Evolutionary conservation across 192 early-diverging fungal genomes (phyloP).

Genomic region (Coemansia sp.): DNA sequence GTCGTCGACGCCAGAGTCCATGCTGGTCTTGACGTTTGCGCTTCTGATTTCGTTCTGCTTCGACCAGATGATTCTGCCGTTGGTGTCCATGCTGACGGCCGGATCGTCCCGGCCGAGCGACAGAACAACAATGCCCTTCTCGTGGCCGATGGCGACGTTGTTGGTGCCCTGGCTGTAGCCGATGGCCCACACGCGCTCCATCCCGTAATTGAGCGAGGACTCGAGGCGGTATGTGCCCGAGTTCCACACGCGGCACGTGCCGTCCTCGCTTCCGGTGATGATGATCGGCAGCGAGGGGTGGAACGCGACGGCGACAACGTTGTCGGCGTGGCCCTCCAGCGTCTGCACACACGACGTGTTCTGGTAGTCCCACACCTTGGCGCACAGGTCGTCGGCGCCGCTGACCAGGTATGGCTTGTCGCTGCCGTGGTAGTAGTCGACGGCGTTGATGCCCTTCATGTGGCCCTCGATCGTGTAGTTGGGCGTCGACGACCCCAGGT

Average conservation of each 20-base stretch:
- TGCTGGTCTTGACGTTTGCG: conserved; percentile 85
- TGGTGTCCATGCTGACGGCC: conserved; percentile 92
- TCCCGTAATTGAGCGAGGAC: conserved; percentile 95
- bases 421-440: conserved; percentile 97
- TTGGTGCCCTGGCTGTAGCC: conserved; percentile 84
- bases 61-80: conserved; percentile 98
- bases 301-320: conserved; percentile 86
- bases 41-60: conserved; percentile 95
- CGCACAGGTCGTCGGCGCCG: conserved; percentile 91
- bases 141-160: conserved; percentile 93
- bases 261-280: conserved; percentile 93
- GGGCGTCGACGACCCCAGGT: conserved; percentile 83
- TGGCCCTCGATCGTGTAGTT: conserved; percentile 99
- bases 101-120: conserved; percentile 97
- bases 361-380: conserved; percentile 99
- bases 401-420: conserved; percentile 98
- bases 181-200: conserved; percentile 97
- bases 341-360: conserved; percentile 99
- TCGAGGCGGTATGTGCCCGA: conserved; percentile 95
- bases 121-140: conserved; percentile 93
- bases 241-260: conserved; percentile 94
- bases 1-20: conserved; percentile 85
- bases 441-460: conserved; percentile 95
- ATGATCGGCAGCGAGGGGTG: conserved; percentile 98
- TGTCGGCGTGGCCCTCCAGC: conserved; percentile 94